phyloP scores from a whole-genome alignment of 1,284 basidiomycete species.

The Cryptococcus sp. region DNA sequence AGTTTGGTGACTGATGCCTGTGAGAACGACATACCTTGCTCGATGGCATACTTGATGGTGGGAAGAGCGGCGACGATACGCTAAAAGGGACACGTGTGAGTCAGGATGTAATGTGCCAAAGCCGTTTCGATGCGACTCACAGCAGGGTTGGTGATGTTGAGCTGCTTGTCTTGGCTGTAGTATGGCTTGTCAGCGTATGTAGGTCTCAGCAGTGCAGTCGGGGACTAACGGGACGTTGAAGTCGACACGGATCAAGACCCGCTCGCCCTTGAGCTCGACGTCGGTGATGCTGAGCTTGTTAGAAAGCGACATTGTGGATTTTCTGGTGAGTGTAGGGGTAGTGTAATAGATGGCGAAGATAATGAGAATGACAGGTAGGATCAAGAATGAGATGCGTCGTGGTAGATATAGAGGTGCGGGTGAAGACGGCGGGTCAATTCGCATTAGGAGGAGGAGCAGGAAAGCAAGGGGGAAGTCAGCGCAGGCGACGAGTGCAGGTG shows the following conservation, averaged over 20 bases:
- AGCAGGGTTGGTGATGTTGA: conserved; percentile 93
- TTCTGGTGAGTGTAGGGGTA: not conserved
- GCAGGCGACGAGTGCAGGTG: not conserved
- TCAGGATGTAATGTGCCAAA: not conserved
- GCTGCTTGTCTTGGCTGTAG: conserved; percentile 60
- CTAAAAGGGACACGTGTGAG: conserved; percentile 53
- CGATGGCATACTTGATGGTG: conserved; percentile 91
- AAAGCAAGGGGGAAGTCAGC: not conserved
- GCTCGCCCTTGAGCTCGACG: conserved; percentile 76
- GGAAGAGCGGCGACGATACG: conserved; percentile 96
- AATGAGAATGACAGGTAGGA: conserved; percentile 16
- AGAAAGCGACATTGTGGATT: conserved; percentile 82
- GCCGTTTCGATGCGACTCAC: conserved; percentile 57
- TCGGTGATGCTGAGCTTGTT: conserved; percentile 93
- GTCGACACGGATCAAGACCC: conserved; percentile 95
- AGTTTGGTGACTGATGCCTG: not conserved
- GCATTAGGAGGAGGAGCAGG: conserved; percentile 4
- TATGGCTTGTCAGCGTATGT: conserved; percentile 4
- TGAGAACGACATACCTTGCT: conserved; percentile 65
- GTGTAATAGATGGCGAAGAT: conserved; percentile 4
- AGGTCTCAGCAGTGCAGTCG: not conserved
- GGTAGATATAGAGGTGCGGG: not conserved
- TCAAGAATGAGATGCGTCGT: conserved; percentile 5
- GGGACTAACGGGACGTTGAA: conserved; percentile 83
- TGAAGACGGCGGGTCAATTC: conserved; percentile 4